A percentile compares a stretch with the other conserved stretches of the same genome.
phyloP scores from a whole-genome alignment of 2,329 filamentous ascomycete species.

The Diaporthe ilicicola region DNA sequence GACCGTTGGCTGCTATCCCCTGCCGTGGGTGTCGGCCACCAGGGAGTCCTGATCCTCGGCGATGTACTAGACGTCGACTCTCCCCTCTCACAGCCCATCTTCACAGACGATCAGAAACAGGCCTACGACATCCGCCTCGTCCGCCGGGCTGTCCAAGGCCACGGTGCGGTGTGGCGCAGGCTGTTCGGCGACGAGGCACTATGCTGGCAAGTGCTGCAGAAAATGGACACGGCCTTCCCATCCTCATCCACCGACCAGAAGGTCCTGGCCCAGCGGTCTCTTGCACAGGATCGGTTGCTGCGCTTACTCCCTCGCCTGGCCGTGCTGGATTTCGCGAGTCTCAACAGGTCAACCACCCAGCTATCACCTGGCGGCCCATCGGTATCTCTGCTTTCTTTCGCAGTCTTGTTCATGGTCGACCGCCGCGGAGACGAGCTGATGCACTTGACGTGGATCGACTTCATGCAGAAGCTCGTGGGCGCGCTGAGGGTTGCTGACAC shows the following conservation, averaged over 20 bases:
- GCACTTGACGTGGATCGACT: constrained; percentile 60
- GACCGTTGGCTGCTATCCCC: constrained; percentile 61
- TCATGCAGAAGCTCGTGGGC: constrained; percentile 60
- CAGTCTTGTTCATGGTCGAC: constrained; percentile 61
- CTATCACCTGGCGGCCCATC: constrained; percentile 39
- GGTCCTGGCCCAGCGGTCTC: constrained; percentile 49
- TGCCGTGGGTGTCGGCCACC: constrained; percentile 64
- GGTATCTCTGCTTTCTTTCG: constrained; percentile 56
- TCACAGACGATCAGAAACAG: constrained; percentile 33
- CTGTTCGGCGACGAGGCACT: constrained; percentile 55
- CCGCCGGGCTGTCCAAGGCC: constrained; percentile 53
- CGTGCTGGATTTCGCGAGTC: constrained; percentile 52
- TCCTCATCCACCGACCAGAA: constrained; percentile 38
- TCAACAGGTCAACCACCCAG: constrained; percentile 46
- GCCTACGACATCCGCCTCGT: constrained; percentile 34
- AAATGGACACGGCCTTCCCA: constrained; percentile 23
- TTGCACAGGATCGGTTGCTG: constrained; percentile 63
- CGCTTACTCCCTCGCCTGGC: constrained; percentile 60
- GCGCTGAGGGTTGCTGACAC: constrained; percentile 54
- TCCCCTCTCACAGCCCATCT: constrained; percentile 45
- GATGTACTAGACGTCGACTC: constrained; percentile 66
- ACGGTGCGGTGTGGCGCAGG: constrained; percentile 62
- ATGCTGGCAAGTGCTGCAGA: constrained; percentile 35
- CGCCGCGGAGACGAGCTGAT: constrained; percentile 55
- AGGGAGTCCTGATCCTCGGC: constrained; percentile 57